A percentile compares a stretch with the other conserved stretches of the same genome.
Conservation (phyloP, 495 filamentous ascomycete genomes). For the Neohortaea acidophila region DNA sequence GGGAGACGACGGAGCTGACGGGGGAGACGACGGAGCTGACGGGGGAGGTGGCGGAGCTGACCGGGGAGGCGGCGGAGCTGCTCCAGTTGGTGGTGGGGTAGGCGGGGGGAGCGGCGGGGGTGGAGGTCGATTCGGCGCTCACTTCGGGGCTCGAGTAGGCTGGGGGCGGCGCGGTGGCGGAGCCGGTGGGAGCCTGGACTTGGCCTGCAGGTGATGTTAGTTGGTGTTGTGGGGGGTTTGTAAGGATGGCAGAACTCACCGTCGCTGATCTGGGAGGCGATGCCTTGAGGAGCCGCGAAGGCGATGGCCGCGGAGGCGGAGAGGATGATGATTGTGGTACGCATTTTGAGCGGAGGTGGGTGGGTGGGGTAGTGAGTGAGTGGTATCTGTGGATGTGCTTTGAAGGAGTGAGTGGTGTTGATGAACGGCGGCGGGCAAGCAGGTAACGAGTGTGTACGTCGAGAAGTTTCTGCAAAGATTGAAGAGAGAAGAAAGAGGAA, state of each 20-base stretch:
- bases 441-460: too few species aligned
- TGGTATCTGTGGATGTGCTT: too few species aligned
- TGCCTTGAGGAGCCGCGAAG: background rate
- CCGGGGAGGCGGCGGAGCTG: constrained; percentile 1
- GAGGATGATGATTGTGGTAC: constrained; percentile 9
- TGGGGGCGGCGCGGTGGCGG: too few species aligned
- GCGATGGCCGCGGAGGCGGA: constrained; percentile 9
- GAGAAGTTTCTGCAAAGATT: too few species aligned
- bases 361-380: too few species aligned
- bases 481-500: too few species aligned
- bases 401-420: too few species aligned
- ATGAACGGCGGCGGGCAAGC: too few species aligned
- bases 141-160: too few species aligned
- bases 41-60: background rate
- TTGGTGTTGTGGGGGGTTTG: background rate
- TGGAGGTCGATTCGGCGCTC: background rate
- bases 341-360: constrained; percentile 6
- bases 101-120: background rate
- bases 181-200: constrained; percentile 4
- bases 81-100: background rate
- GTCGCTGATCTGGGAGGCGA: constrained; percentile 9
- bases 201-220: constrained; percentile 4
- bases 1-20: background rate
- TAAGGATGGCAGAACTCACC: background rate
- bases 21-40: constrained; percentile 1